Base-by-base conservation (phyloP, 176 grass and related monocot species). In the Dactylis glomerata region DNA sequence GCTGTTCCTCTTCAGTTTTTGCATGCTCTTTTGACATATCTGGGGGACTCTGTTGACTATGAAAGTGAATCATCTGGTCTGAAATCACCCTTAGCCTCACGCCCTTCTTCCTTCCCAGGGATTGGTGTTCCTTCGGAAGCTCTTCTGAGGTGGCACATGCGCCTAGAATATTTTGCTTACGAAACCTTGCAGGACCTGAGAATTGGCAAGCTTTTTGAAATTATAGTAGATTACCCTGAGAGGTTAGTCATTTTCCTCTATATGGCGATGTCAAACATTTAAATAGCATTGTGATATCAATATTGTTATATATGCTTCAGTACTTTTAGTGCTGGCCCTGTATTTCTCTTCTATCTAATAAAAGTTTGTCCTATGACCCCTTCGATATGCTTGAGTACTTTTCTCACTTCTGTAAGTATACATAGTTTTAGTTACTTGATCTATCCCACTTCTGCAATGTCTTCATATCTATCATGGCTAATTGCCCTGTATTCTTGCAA, bases 181-280 rank as follows among this genome's bases (percentile, higher is more conserved):
- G 96, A 98, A 82, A 98, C 96, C 77, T 91, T 98, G 74, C 96
- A 98, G 67, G 96, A 98, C 87, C 80, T 98, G 78, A 85, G 96
- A 81, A 92, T 98, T 64, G 85, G 89, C 73, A 98, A 98, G 90
- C 92, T 98, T 85, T 98, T 98, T 88, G 96, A 98, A 85, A 98
- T 98, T 51, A 98, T 98, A 83, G 96, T 98, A 55, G 96, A 98
- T 86, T 98, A 98, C 85, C 96, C 96, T 83, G 96, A 98, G 85
- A 98, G 96, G 96, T 98, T 28, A 64, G 73, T 63, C 68, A 85
- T 78, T 51, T 69, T 54, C 10, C 42, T 17, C 37, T 64, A 6
- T 66, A 14, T 83, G 42, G 41, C 30, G 51, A 44, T 72, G 17
- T 64, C 22, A n/a, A 62, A 26, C 10, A 81, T 75, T 38, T 31